A percentile compares a stretch with the other conserved stretches of the same genome.
These are phyloP conservation scores for Pyrenula massariospora DNA, from an alignment of 495 filamentous ascomycete genomes.

Conservation along the genomic window DNA sequence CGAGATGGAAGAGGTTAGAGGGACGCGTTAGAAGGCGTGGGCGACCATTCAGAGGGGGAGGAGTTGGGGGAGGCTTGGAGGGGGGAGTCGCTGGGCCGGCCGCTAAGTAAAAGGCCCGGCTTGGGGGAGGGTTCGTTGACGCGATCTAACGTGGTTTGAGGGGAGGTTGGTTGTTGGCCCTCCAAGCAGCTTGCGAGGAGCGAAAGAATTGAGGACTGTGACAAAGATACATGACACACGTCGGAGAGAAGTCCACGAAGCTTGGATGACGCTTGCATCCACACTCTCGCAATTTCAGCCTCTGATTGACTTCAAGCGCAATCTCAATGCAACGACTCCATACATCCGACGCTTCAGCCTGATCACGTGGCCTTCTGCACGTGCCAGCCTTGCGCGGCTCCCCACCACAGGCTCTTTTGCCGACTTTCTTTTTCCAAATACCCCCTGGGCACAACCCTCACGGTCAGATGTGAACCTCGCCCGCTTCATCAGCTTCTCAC, in stretches of 20 bases:
- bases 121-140: too few species aligned
- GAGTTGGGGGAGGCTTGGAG: not conserved
- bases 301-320: not conserved
- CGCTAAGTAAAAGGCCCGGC: too few species aligned
- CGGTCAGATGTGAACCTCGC: too few species aligned
- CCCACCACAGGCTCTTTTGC: not conserved
- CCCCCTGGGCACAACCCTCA: too few species aligned
- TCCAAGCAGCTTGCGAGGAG: too few species aligned
- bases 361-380: too few species aligned
- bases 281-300: not conserved
- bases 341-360: not conserved
- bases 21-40: not conserved
- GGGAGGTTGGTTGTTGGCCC: too few species aligned
- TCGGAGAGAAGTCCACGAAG: not conserved
- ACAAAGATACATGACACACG: not conserved
- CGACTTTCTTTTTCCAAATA: not conserved
- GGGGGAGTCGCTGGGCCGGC: too few species aligned
- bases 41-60: not conserved
- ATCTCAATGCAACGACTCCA: not conserved
- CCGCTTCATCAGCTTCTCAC: too few species aligned
- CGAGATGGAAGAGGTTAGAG: not conserved
- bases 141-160: too few species aligned
- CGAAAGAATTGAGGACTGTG: not conserved
- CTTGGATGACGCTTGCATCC: not conserved
- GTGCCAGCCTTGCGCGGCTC: not conserved